These are phyloP conservation scores for Chenopodium album DNA, from an alignment of 148 eudicot species.

Conservation along the genomic window DNA sequence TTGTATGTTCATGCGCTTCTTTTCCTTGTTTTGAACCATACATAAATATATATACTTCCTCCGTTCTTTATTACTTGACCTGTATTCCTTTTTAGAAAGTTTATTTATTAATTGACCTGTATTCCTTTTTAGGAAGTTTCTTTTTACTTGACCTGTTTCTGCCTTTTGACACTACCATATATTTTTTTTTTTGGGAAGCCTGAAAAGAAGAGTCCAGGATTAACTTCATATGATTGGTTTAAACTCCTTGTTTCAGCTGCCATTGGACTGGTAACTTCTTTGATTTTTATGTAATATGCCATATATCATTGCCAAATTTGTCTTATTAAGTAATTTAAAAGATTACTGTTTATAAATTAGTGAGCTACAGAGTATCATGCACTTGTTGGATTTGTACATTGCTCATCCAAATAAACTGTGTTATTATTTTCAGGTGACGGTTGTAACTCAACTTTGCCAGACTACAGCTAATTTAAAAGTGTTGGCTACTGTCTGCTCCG, in stretches of 20 bases:
- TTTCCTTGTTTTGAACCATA: not conserved
- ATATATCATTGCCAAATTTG: not conserved
- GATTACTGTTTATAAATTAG: not conserved
- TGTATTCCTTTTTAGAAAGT: too few relatives aligned
- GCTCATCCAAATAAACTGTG: conserved; percentile 11
- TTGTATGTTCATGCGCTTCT: conserved; percentile 38
- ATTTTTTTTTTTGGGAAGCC: conserved; percentile 46
- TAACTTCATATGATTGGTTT: conserved; percentile 90
- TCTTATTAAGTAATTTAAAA: not conserved
- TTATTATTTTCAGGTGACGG: conserved; percentile 57
- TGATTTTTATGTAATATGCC: not conserved
- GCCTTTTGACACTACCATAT: not conserved
- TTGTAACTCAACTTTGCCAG: conserved; percentile 55
- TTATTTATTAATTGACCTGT: too few relatives aligned
- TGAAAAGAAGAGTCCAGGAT: conserved; percentile 86
- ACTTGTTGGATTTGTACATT: not conserved
- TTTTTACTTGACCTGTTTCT: too few relatives aligned
- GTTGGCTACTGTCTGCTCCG: conserved; percentile 58
- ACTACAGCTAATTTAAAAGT: conserved; percentile 72
- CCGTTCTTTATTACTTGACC: too few relatives aligned
- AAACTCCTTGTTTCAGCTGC: conserved; percentile 69
- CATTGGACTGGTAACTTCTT: conserved; percentile 73
- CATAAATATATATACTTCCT: too few relatives aligned
- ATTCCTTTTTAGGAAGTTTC: too few relatives aligned
- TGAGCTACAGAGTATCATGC: not conserved